phyloP scores from a whole-genome alignment of 306 rosid species.

The Hippophae tibetana region DNA sequence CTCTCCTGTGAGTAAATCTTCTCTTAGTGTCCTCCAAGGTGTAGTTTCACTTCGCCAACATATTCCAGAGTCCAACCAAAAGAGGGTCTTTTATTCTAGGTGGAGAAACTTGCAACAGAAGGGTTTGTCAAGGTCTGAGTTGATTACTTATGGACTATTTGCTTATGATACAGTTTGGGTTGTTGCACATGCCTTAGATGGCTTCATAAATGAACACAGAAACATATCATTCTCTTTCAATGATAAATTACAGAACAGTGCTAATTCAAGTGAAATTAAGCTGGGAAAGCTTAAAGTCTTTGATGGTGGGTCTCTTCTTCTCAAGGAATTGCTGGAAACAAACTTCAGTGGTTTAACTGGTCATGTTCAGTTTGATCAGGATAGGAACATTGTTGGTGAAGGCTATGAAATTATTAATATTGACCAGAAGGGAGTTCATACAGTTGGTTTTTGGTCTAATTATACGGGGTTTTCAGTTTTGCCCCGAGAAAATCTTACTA shows the following conservation, averaged over 20 bases:
- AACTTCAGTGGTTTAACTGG: constrained; percentile 79
- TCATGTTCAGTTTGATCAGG: constrained; percentile 39
- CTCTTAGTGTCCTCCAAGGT: constrained; percentile 51
- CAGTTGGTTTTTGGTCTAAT: constrained; percentile 74
- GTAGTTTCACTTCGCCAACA: constrained; percentile 75
- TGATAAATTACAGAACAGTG: constrained; percentile 23
- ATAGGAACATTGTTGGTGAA: constrained; percentile 40
- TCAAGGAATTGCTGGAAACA: constrained; percentile 34
- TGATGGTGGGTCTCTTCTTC: constrained; percentile 55
- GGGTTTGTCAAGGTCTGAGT: constrained; percentile 32
- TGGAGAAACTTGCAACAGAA: constrained; percentile 45
- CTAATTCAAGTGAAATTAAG: constrained; percentile 28
- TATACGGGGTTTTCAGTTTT: constrained; percentile 58
- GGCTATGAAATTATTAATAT: constrained; percentile 80
- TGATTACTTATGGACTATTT: constrained; percentile 55
- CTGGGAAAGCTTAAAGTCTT: constrained; percentile 62
- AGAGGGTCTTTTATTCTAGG: constrained; percentile 40
- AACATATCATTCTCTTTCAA: constrained; percentile 45
- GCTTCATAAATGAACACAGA: constrained; percentile 30
- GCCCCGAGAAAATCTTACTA: constrained; percentile 39
- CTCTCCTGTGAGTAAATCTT: constrained; percentile 27
- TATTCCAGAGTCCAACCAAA: constrained; percentile 47
- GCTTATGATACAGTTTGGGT: constrained; percentile 86
- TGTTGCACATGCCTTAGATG: constrained; percentile 58
- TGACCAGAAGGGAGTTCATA: constrained; percentile 28